phyloP scores from a whole-genome alignment of 495 filamentous ascomycete genomes.

The Thozetella sp. region DNA sequence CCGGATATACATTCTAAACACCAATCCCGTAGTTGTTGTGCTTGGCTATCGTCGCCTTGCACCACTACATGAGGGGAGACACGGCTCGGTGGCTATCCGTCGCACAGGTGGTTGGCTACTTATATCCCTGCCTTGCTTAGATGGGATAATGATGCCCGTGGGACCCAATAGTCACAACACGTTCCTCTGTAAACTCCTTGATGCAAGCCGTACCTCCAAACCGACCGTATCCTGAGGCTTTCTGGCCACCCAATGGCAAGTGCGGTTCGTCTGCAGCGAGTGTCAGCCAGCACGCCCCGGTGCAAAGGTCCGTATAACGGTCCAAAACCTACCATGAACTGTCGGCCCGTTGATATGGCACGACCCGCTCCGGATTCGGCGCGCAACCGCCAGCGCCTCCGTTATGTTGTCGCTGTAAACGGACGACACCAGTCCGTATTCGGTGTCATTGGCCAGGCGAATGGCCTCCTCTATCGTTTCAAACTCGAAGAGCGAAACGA shows the following conservation, averaged over 20 bases:
- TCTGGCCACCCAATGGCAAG: neutral
- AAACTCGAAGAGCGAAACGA: slow-evolving; percentile 52
- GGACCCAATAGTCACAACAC: neutral
- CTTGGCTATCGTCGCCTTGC: too few relatives aligned
- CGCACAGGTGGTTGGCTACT: too few relatives aligned
- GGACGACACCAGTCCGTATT: slow-evolving; percentile 52
- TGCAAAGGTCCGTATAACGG: too few relatives aligned
- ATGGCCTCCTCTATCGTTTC: slow-evolving; percentile 52
- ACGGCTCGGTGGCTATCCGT: too few relatives aligned
- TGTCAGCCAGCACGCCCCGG: too few relatives aligned
- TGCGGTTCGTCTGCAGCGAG: too few relatives aligned
- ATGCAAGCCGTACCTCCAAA: neutral
- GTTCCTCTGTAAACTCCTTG: neutral
- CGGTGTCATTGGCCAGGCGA: slow-evolving; percentile 45
- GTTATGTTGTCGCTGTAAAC: slow-evolving; percentile 49
- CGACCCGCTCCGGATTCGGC: slow-evolving; percentile 54
- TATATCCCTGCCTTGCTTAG: too few relatives aligned
- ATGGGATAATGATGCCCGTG: neutral
- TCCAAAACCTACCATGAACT: neutral
- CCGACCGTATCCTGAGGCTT: neutral
- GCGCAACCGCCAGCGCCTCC: slow-evolving; percentile 47
- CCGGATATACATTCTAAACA: too few relatives aligned
- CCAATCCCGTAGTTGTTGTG: too few relatives aligned
- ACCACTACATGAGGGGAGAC: too few relatives aligned
- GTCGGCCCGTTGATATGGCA: slow-evolving; percentile 44